phyloP scores from a whole-genome alignment of 2,329 filamentous ascomycete genomes.

The Stachybotrys elegans region DNA sequence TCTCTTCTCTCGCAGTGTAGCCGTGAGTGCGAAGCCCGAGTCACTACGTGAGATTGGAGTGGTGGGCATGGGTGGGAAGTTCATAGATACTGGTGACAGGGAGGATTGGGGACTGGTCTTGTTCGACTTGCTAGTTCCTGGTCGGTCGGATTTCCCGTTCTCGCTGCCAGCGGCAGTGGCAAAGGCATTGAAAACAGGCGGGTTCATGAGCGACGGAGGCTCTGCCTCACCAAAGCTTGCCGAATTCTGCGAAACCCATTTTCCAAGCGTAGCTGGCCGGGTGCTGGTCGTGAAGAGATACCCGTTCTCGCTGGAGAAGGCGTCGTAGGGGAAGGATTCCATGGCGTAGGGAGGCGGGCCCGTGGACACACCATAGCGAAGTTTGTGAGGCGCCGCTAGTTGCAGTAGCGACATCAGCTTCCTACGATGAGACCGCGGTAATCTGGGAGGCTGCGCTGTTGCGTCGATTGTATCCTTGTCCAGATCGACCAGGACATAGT shows the following conservation, averaged over 20 bases:
- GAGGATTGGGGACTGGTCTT: slow-evolving; percentile 59
- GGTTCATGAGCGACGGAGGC: slow-evolving; percentile 42
- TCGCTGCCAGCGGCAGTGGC: slow-evolving; percentile 64
- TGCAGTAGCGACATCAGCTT: slow-evolving; percentile 88
- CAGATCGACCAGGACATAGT: slow-evolving; percentile 91
- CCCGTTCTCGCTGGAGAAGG: slow-evolving; percentile 82
- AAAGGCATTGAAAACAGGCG: slow-evolving; percentile 88
- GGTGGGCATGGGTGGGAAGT: slow-evolving; percentile 69
- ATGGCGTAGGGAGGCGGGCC: slow-evolving; percentile 90
- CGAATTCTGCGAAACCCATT: slow-evolving; percentile 86
- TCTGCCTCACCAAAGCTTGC: slow-evolving; percentile 73
- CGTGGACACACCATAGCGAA: slow-evolving; percentile 77
- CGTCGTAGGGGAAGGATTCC: slow-evolving; percentile 86
- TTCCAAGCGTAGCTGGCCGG: slow-evolving; percentile 67
- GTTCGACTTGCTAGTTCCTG: slow-evolving; percentile 65
- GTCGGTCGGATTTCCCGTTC: slow-evolving; percentile 63
- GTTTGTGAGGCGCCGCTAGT: slow-evolving; percentile 82
- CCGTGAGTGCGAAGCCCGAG: slow-evolving; percentile 81
- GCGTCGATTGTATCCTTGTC: slow-evolving; percentile 88
- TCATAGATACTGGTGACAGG: slow-evolving; percentile 70
- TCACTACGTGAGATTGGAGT: slow-evolving; percentile 86
- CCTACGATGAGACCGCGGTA: slow-evolving; percentile 83
- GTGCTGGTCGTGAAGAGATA: slow-evolving; percentile 72
- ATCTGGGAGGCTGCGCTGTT: slow-evolving; percentile 66
- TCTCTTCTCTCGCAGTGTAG: slow-evolving; percentile 86